Conservation (phyloP, 768 basidiomycete species). For the Cystobasidium onofrii region DNA sequence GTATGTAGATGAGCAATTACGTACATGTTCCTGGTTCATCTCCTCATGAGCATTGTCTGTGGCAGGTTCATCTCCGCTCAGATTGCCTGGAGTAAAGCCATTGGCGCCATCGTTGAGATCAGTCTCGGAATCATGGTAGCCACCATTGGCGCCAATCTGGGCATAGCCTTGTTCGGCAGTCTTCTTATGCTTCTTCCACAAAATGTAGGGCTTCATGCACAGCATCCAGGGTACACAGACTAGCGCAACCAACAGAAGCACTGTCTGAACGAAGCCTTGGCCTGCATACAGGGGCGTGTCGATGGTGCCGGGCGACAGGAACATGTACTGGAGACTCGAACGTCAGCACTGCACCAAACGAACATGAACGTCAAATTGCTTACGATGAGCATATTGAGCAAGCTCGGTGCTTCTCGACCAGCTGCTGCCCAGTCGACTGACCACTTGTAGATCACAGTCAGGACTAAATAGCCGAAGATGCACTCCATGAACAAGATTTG, state of each 20-base stretch:
- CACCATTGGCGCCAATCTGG: conserved; percentile 48
- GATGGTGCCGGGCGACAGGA: conserved; percentile 70
- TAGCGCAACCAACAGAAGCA: conserved; percentile 66
- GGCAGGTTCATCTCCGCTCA: conserved; percentile 53
- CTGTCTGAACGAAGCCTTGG: conserved; percentile 71
- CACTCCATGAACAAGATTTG: conserved; percentile 96
- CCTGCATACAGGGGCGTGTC: conserved; percentile 68
- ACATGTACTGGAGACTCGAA: conserved; percentile 91
- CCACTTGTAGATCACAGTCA: conserved; percentile 98
- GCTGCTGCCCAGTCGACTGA: conserved; percentile 76
- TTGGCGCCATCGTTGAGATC: conserved; percentile 70
- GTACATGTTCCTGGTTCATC: conserved; percentile 56
- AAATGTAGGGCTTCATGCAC: conserved; percentile 79
- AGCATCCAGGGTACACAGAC: conserved; percentile 95
- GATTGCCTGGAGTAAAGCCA: conserved; percentile 41
- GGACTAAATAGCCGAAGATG: conserved; percentile 85
- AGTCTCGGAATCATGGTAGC: conserved; percentile 53
- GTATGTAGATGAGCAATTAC: neutral
- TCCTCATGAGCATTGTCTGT: conserved; percentile 53
- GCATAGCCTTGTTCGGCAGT: conserved; percentile 77
- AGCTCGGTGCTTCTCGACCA: conserved; percentile 65
- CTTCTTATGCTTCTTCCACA: conserved; percentile 79
- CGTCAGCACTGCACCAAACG: neutral
- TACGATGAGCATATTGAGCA: conserved; percentile 54
- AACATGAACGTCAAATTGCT: neutral